Base-by-base conservation (phyloP, 2,329 filamentous ascomycete species). In the Zasmidium citrigriseum region DNA sequence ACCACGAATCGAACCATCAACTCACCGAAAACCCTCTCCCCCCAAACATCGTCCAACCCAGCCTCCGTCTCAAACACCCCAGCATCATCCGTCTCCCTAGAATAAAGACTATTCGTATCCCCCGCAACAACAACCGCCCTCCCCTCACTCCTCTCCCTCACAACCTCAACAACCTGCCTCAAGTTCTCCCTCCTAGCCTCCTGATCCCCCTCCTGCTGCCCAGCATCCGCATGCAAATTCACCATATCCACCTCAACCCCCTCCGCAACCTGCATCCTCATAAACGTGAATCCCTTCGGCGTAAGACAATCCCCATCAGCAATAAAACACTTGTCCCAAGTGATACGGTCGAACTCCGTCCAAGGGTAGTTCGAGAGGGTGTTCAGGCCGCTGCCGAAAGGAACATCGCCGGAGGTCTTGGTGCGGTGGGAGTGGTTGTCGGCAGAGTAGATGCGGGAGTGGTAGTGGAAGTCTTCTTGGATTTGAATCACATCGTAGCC, bases 401-500 rank as follows among this genome's bases (percentile, higher is more conserved):
- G 81, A 0, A 85, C 86, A 23, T 83, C 84, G 14, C 87, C 86
- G 4, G 85, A 86, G 2, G 86, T 89, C 0, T 84, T 71, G 1
- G 86, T 89, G 54, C 86, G 80, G 72, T 82, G 81, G 3, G 83
- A 77, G 66, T 87, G 85, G 45, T 77, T 80, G 70, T 87, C 84
- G 16, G 82, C 83, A 9, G 76, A 77, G 72, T 89, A 89, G 64
- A 89, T 80, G 56, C 80, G 78, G 7, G 83, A 82, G 65, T 89
- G 86, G 72, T 84, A 89, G 74, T 87, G 87, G 77, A 89, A 89
- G 70, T 89, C 59, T 84, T 77, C 87, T 70, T 89, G 87, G n/a
- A 87, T 75, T 63, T 89, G 80, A 68, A 89, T 84, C 24, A 89
- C 73, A 63, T 86, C 84, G 72, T 84, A 86, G 58, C 73, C 78